Evolutionary conservation across 2,329 filamentous ascomycete species (phyloP).

Genomic region (Xylariaceae sp.): DNA sequence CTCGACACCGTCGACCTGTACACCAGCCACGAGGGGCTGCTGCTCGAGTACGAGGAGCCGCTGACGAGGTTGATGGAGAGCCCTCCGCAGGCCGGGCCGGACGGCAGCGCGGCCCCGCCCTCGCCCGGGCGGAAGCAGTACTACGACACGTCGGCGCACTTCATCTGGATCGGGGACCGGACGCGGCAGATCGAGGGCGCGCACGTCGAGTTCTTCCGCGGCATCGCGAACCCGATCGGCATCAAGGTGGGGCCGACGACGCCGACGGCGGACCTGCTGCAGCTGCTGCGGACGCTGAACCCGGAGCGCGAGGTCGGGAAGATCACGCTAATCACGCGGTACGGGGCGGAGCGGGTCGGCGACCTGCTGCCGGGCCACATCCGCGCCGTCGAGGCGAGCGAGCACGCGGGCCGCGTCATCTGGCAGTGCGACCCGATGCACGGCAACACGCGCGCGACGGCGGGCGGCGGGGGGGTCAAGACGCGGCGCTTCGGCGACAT

Average conservation of each 20-base stretch:
- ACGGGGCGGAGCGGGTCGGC: constrained; percentile 72
- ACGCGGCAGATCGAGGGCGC: constrained; percentile 88
- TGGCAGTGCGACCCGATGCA: constrained; percentile 99
- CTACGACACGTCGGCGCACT: constrained; percentile 93
- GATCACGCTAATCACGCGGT: constrained; percentile 92
- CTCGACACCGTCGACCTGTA: constrained; percentile 90
- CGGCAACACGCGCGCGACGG: constrained; percentile 64
- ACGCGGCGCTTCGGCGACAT: constrained; percentile 89
- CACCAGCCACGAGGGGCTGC: constrained; percentile 89
- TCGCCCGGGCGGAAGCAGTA: constrained; percentile 49
- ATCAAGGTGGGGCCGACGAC: constrained; percentile 94
- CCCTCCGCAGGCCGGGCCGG: constrained; percentile 33
- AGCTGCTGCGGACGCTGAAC: constrained; percentile 78
- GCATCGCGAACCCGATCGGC: constrained; percentile 90
- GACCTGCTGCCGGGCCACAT: constrained; percentile 78
- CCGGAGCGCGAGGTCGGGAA: constrained; percentile 77
- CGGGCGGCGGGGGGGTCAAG: constrained; percentile 64
- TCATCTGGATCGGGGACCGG: constrained; percentile 96
- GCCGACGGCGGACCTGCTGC: constrained; percentile 64
- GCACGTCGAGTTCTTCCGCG: constrained; percentile 96
- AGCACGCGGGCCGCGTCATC: constrained; percentile 60
- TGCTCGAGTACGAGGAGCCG: constrained; percentile 89
- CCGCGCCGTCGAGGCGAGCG: constrained; percentile 74
- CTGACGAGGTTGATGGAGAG: constrained; percentile 70
- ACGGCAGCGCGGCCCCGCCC: background rate